Base-by-base conservation (phyloP, 2,329 filamentous ascomycete species). In the Ustulina deusta region DNA sequence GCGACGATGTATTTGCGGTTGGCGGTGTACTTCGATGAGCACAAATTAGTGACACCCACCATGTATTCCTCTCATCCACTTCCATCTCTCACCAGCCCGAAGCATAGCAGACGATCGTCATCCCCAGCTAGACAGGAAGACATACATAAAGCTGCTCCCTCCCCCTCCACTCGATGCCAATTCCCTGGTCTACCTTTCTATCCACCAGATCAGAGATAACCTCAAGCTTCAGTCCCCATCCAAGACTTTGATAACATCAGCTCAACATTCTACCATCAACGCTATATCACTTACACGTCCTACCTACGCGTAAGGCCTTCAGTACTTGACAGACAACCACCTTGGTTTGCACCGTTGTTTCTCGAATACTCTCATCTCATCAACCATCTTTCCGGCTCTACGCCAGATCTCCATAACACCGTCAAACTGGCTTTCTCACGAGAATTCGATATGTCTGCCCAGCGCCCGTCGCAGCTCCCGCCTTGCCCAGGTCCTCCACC, bases 401-500 rank as follows among this genome's bases (percentile, higher is more conserved):
- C 56, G 70, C 63, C 67, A 67, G 54, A 69, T 64, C 48, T 51
- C 59, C 29, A 62, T 22, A 70, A 60, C 70, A 74, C 69, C 69
- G 70, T 72, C 72, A 74, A 69, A 72, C 73, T 77, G 76, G 75
- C 76, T 72, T 69, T 69, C 70, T 64, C 70, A 61, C 72, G 69
- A 70, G 72, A 76, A 65, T 71, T 77, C 79, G 82, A 78, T 68
- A 87, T 88, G 84, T 85, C 86, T 80, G 82, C 85, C 71, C 86
- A 89, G 79, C 86, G 88, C 78, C 88, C 88, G 70, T 89, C 87
- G 74, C 87, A 90, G 76, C 86, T 90, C 72, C 88, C 88, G 82
- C 88, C 88, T 73, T 90, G 88, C 86, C 88, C 88, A 62, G 88
- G 88, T 74, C 88, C 88, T 68, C 88, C 88, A 75, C 88, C 88